Evolutionary conservation across 176 grass and related monocot genomes (phyloP).

Genomic region (Avena sativa): DNA sequence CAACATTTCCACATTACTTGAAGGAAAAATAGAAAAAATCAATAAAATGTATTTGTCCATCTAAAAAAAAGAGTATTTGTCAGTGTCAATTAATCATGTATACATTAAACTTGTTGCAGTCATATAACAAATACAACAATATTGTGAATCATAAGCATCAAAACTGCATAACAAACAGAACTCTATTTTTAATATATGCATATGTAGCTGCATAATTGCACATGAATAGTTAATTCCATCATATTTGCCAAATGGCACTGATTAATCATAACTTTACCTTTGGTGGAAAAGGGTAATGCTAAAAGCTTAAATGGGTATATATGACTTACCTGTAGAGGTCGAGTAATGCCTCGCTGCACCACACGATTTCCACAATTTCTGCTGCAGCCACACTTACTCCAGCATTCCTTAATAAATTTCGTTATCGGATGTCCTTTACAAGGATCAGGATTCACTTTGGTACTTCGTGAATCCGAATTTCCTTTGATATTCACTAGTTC

Average conservation of each 20-base stretch:
- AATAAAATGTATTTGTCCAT: too few relatives aligned
- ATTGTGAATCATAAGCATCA: conserved; percentile 11
- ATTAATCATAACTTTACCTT: conserved; percentile 23
- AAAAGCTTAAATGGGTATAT: not conserved
- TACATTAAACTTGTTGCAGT: not conserved
- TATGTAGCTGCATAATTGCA: not conserved
- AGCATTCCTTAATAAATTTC: conserved; percentile 98
- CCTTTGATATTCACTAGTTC: conserved; percentile 10
- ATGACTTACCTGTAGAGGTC: conserved; percentile 64
- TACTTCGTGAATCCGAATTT: conserved; percentile 27
- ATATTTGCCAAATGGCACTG: conserved; percentile 8
- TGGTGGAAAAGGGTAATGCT: not conserved
- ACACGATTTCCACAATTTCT: conserved; percentile 84
- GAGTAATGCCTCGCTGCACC: conserved; percentile 81
- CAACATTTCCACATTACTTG: not conserved
- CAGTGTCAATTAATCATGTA: not conserved
- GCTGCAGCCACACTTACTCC: conserved; percentile 82
- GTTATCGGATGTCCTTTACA: conserved; percentile 79
- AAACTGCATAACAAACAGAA: not conserved
- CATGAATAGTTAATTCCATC: not conserved
- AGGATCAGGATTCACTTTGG: conserved; percentile 48
- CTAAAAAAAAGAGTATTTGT: too few relatives aligned
- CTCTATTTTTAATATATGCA: not conserved
- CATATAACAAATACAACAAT: not conserved
- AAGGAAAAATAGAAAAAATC: not conserved